These are phyloP conservation scores for Lagenaria siceraria DNA, from an alignment of 306 rosid genomes.

Conservation along the genomic window DNA sequence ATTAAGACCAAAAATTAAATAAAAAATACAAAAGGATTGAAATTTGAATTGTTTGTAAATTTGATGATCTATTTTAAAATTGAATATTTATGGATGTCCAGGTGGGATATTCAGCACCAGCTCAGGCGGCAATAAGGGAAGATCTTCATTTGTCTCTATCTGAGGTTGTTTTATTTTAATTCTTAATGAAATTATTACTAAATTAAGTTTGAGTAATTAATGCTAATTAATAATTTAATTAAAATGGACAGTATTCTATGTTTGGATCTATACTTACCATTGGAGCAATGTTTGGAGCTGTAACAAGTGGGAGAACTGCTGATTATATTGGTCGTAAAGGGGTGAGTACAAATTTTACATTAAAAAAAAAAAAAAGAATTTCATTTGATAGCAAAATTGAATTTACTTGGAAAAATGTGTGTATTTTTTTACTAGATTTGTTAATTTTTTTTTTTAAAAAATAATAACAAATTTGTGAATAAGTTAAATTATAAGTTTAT, in stretches of 20 bases:
- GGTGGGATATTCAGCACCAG: constrained; percentile 49
- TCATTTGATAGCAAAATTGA: no score
- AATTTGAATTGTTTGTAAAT: no score
- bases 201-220: background rate
- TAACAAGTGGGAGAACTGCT: constrained; percentile 49
- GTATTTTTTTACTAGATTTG: no score
- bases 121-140: constrained; percentile 39
- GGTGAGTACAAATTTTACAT: constrained; percentile 16
- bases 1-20: no score
- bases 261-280: constrained; percentile 77
- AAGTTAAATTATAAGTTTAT: no score
- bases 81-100: background rate
- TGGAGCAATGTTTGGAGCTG: constrained; percentile 83
- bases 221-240: background rate
- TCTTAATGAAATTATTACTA: background rate
- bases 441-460: no score
- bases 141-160: constrained; percentile 33
- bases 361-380: background rate
- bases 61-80: no score
- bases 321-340: constrained; percentile 71
- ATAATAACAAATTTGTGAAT: no score
- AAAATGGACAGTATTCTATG: constrained; percentile 50
- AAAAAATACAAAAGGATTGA: no score
- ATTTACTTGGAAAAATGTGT: no score
- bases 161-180: constrained; percentile 15